Evolutionary conservation across 176 grass and related monocot species (phyloP), one percentile per base, ranked within the genome.

Genomic region (Aegilops tauschii): DNA sequence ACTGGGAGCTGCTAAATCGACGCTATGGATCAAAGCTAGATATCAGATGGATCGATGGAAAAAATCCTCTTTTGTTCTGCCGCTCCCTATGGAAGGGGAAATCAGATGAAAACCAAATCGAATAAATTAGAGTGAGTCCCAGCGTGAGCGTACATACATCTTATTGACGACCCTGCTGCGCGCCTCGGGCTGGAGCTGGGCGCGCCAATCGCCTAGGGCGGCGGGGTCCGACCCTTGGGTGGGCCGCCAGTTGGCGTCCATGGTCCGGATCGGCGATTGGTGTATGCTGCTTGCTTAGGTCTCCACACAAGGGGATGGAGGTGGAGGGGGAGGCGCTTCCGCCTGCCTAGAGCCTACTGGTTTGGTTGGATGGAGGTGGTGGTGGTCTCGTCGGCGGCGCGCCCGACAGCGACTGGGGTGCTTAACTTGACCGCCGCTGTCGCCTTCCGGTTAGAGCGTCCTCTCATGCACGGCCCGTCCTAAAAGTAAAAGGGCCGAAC

Each of bases 121-220:
- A 80, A 28, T 14, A 5, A 69, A 70, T 36, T 8, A 37, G 42
- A 45, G 42, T 3, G 32, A 47, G 44, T 5, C 39, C 80, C 5
- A 45, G 39, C 7, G 2, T 44, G 9, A 44, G 37, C 8, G 42
- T 45, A 0, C 10, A 45, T 80, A 96, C 96, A 96, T 96, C 88
- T 91, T 94, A 12, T 91, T 94, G 49, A 98, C 92, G 71, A 94
- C 90, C 85, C 88, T 91, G 76, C 17, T 78, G 62, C 96, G 93
- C 18, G 92, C 90, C 69, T 94, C 90, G 12, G 90, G 88, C 79
- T 90, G 90, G 36, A 98, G 88, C 56, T 93, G 92, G 50, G 21
- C 7, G 37, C 96, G 88, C 96, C 93, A 96, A 61, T 96, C 88
- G 59, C 37, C 56, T 2, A 77, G 83, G 35, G 76, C 80, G 27